These are phyloP conservation scores for Keqinozyma sinolaborantium DNA, from an alignment of 1,139 yeast species.

Conservation along the genomic window DNA sequence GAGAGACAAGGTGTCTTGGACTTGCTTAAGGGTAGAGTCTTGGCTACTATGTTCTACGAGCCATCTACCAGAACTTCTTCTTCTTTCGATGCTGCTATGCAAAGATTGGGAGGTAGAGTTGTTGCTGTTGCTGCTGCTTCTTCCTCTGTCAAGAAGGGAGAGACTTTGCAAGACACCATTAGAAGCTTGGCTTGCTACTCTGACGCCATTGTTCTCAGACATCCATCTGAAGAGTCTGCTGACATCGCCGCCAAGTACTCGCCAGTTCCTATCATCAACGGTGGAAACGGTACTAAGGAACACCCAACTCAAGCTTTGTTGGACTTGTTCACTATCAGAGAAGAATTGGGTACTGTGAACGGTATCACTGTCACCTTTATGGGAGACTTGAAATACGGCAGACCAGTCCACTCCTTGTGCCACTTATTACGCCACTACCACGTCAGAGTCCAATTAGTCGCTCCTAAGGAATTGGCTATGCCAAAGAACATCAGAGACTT, in stretches of 20 bases:
- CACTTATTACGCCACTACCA: slow-evolving; percentile 88
- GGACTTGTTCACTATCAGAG: slow-evolving; percentile 96
- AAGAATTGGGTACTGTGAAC: slow-evolving; percentile 97
- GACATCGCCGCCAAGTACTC: slow-evolving; percentile 94
- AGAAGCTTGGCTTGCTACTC: slow-evolving; percentile 93
- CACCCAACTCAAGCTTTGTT: slow-evolving; percentile 99
- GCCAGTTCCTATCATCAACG: slow-evolving; percentile 95
- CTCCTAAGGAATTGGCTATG: slow-evolving; percentile 83
- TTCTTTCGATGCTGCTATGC: slow-evolving; percentile 99
- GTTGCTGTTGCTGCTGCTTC: slow-evolving; percentile 80
- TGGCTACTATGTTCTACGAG: slow-evolving; percentile 96
- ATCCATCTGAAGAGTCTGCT: slow-evolving; percentile 89
- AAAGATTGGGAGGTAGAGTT: slow-evolving; percentile 97
- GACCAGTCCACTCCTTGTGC: slow-evolving; percentile 97
- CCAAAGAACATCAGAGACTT: slow-evolving; percentile 71
- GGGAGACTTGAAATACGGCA: slow-evolving; percentile 98
- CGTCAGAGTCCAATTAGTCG: slow-evolving; percentile 87
- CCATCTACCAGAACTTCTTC: slow-evolving; percentile 97
- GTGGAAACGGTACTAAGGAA: slow-evolving; percentile 96
- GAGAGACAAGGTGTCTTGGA: slow-evolving; percentile 96
- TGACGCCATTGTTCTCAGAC: slow-evolving; percentile 96
- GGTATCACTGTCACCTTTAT: slow-evolving; percentile 97
- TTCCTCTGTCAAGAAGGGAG: slow-evolving; percentile 96
- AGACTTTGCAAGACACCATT: slow-evolving; percentile 94
- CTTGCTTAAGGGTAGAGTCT: slow-evolving; percentile 81